Percentiles rank a stretch among this genome's conserved stretches.
These are phyloP conservation scores for Trametes pubescens DNA, from an alignment of 1,284 basidiomycete genomes.

Conservation along the genomic window DNA sequence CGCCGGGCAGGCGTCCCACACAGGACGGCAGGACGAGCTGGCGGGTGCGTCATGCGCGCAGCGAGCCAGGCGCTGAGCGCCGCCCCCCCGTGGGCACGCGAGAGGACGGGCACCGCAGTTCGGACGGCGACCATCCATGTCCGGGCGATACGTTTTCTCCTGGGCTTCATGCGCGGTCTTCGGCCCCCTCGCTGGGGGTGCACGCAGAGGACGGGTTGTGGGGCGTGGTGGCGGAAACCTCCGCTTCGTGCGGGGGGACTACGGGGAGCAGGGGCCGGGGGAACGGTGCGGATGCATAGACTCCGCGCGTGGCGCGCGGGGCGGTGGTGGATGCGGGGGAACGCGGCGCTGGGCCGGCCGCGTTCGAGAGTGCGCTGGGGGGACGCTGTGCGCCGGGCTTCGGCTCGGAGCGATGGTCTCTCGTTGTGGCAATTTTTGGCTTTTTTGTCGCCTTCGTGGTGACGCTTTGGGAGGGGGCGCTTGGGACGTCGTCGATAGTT, in stretches of 20 bases:
- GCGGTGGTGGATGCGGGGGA: constrained; percentile 39
- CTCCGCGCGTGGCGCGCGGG: constrained; percentile 14
- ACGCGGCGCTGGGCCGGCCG: constrained; percentile 32
- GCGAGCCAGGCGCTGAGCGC: constrained; percentile 34
- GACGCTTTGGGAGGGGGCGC: neutral
- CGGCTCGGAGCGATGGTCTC: constrained; percentile 15
- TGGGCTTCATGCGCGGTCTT: constrained; percentile 22
- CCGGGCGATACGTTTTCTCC: constrained; percentile 33
- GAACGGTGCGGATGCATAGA: constrained; percentile 31
- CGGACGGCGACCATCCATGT: constrained; percentile 22
- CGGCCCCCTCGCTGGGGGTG: constrained; percentile 27
- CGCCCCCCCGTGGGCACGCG: constrained; percentile 23
- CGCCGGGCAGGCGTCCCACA: constrained; percentile 28
- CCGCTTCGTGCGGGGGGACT: constrained; percentile 33
- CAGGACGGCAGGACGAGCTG: constrained; percentile 30
- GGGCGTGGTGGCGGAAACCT: constrained; percentile 35
- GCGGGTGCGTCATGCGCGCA: constrained; percentile 21
- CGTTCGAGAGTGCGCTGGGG: constrained; percentile 34
- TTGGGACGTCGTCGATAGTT: too few relatives aligned
- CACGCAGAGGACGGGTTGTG: constrained; percentile 23
- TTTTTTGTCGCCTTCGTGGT: constrained; percentile 24
- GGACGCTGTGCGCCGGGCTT: constrained; percentile 22
- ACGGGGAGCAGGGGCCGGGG: constrained; percentile 35
- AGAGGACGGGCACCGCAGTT: constrained; percentile 19
- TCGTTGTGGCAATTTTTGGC: constrained; percentile 27